phyloP scores from a whole-genome alignment of 306 rosid species.

The Vigna mungo region DNA sequence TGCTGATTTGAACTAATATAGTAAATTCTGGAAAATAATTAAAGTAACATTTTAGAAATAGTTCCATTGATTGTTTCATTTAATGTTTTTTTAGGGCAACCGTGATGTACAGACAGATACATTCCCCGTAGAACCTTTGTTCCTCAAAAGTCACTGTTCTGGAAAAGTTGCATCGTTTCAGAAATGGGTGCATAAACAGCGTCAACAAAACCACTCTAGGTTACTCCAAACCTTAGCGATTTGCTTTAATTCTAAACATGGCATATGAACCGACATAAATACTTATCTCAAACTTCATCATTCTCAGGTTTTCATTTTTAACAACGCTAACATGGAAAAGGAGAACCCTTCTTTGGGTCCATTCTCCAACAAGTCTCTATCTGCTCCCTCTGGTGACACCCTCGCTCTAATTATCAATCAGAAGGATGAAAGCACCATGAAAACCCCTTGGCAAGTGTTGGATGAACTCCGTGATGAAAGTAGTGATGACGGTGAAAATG shows the following conservation, averaged over 20 bases:
- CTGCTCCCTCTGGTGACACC: neutral
- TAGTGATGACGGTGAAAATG: neutral
- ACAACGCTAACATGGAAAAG: neutral
- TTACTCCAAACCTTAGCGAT: neutral
- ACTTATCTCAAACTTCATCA: no score
- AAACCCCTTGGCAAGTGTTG: slow-evolving; percentile 29
- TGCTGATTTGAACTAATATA: neutral
- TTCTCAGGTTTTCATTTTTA: neutral
- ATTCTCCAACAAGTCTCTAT: neutral
- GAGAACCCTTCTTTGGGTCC: neutral
- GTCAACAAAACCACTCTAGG: neutral
- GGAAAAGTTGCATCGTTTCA: neutral
- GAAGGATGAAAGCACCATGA: neutral
- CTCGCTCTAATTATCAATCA: neutral
- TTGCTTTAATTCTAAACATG: neutral
- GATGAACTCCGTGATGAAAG: neutral
- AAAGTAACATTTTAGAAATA: neutral
- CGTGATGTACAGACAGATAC: neutral
- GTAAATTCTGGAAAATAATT: neutral
- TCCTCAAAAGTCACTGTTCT: no score
- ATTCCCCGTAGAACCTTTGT: neutral
- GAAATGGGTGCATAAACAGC: neutral
- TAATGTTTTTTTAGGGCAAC: neutral
- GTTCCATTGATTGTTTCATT: neutral
- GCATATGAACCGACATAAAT: neutral